Percentiles rank a stretch among this genome's conserved stretches.
phyloP scores from a whole-genome alignment of 169 alveolate genomes.

The Plasmodium berghei region DNA sequence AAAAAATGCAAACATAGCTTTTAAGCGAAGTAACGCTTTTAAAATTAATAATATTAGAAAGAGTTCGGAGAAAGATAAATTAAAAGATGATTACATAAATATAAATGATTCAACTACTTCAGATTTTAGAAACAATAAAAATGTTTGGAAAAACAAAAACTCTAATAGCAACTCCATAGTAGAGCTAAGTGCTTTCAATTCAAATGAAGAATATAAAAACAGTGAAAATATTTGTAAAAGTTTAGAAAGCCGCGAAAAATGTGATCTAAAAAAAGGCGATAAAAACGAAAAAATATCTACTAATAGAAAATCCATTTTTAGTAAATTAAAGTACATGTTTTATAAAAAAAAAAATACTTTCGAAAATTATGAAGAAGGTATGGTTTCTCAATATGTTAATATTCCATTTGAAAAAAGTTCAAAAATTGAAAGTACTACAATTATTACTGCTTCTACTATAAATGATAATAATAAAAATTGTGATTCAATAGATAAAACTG shows the following conservation, averaged over 20 bases:
- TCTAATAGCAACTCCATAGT: not conserved
- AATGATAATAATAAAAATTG: not conserved
- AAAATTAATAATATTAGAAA: no score
- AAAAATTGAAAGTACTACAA: not conserved
- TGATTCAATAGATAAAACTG: not conserved
- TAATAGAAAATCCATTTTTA: constrained; percentile 34
- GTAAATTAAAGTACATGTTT: constrained; percentile 42
- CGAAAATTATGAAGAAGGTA: constrained; percentile 6
- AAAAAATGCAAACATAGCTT: no score
- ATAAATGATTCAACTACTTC: no score
- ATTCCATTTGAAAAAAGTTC: no score
- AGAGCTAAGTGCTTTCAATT: constrained; percentile 34
- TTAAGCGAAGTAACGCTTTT: no score
- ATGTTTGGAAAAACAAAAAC: no score
- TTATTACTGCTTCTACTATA: not conserved
- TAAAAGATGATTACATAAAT: no score
- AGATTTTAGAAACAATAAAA: no score
- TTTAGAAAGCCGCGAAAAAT: constrained; percentile 1
- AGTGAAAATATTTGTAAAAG: not conserved
- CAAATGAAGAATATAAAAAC: constrained; percentile 4
- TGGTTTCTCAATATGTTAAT: not conserved
- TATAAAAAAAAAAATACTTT: constrained; percentile 34
- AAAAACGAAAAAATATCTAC: no score
- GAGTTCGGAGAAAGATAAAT: no score
- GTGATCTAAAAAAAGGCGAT: not conserved